Evolutionary conservation across 2,329 filamentous ascomycete species (phyloP).

Genomic region (Colletotrichum sansevieriae): DNA sequence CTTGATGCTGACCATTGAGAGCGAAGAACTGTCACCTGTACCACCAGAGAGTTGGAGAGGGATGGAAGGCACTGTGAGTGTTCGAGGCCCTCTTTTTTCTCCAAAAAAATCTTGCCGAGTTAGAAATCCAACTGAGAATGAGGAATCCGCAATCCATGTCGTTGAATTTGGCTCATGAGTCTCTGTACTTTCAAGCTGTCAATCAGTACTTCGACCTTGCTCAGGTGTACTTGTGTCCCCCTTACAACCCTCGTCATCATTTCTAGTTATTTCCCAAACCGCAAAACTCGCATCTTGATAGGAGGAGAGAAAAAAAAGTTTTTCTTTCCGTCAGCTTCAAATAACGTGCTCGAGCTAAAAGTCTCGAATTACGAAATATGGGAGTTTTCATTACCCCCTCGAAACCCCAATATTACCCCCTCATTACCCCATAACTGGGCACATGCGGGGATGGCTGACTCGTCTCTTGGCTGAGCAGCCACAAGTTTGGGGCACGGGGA

Average conservation of each 20-base stretch:
- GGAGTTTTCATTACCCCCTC: constrained; percentile 41
- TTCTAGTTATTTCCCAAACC: not conserved
- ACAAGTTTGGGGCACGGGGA: constrained; percentile 36
- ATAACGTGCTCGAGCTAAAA: constrained; percentile 39
- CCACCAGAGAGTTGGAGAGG: not conserved
- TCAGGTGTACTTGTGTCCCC: not conserved
- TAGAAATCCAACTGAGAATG: not conserved
- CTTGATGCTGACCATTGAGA: constrained; percentile 13
- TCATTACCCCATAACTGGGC: constrained; percentile 41
- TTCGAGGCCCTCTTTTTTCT: constrained; percentile 29
- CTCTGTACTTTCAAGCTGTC: not conserved
- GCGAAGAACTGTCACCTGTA: constrained; percentile 4
- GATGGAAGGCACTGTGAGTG: not conserved
- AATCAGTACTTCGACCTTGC: not conserved
- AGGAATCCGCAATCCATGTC: not conserved
- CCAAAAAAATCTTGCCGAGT: constrained; percentile 1
- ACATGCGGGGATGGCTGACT: constrained; percentile 40
- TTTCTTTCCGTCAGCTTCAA: constrained; percentile 16
- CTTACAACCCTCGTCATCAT: not conserved
- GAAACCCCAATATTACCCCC: constrained; percentile 41
- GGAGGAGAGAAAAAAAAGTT: not conserved
- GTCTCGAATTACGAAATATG: constrained; percentile 40
- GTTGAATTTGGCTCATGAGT: not conserved
- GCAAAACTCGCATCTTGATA: constrained; percentile 26
- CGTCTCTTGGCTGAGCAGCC: constrained; percentile 34